Evolutionary conservation across 306 rosid species (phyloP).

Genomic region (Malus sylvestris): DNA sequence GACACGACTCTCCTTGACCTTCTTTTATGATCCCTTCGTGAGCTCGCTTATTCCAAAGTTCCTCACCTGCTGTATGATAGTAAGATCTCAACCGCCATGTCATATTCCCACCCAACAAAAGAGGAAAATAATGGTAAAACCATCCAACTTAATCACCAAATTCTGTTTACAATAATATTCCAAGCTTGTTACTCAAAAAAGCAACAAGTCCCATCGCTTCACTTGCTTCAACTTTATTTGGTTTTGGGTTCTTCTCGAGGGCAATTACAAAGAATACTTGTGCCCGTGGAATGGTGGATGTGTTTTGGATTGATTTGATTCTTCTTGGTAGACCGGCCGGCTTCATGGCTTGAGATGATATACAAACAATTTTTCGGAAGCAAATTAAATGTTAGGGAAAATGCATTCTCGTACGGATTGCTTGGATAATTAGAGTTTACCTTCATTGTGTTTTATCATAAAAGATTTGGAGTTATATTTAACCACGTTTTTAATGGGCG

Average conservation of each 20-base stretch:
- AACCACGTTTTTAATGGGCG: not conserved
- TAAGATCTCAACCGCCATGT: not conserved
- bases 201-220: not conserved
- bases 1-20: not conserved
- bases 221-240: constrained; percentile 29
- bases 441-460: no score
- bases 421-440: no score
- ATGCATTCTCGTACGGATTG: not conserved
- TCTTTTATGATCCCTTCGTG: not conserved
- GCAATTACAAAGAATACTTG: not conserved
- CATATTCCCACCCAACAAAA: not conserved
- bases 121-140: not conserved
- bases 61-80: not conserved
- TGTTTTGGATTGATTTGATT: not conserved
- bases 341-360: not conserved
- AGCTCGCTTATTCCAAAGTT: not conserved
- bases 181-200: not conserved
- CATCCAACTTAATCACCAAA: not conserved
- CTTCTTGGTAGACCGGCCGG: not conserved
- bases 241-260: constrained; percentile 12
- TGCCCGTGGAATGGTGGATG: not conserved
- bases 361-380: not conserved
- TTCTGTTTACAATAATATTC: not conserved
- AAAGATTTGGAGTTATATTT: not conserved
- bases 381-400: no score